Evolutionary conservation across 2,329 filamentous ascomycete genomes (phyloP).

Genomic region (Alternaria sp.): DNA sequence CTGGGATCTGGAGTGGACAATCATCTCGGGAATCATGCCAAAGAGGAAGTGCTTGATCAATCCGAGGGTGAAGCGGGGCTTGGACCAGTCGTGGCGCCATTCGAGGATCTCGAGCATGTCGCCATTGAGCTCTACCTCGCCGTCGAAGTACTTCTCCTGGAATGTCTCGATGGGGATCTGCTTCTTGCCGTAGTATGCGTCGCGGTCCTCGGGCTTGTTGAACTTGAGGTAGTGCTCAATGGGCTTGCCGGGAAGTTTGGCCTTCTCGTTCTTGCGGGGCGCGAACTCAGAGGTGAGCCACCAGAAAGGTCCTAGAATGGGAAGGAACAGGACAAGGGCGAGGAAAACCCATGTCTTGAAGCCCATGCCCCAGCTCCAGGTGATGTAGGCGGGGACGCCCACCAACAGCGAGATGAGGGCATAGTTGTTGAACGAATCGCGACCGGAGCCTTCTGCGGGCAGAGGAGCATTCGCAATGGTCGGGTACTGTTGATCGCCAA

Average conservation of each 20-base stretch:
- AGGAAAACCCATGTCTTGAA: slow-evolving; percentile 89
- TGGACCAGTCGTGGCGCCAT: slow-evolving; percentile 96
- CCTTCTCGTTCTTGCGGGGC: slow-evolving; percentile 93
- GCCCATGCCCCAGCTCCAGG: slow-evolving; percentile 84
- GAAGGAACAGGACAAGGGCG: slow-evolving; percentile 75
- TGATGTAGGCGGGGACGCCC: slow-evolving; percentile 77
- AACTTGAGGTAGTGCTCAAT: slow-evolving; percentile 91
- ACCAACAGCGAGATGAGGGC: slow-evolving; percentile 74
- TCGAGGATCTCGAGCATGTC: slow-evolving; percentile 89
- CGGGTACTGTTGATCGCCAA: slow-evolving; percentile 66
- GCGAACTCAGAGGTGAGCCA: slow-evolving; percentile 77
- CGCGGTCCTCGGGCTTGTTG: slow-evolving; percentile 65
- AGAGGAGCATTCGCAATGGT: slow-evolving; percentile 94
- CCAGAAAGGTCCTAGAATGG: slow-evolving; percentile 85
- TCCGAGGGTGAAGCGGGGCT: slow-evolving; percentile 85
- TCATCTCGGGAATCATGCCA: slow-evolving; percentile 85
- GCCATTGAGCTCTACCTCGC: slow-evolving; percentile 93
- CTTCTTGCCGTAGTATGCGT: slow-evolving; percentile 76
- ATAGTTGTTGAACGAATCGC: slow-evolving; percentile 85
- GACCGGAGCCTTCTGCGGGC: slow-evolving; percentile 84
- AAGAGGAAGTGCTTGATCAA: slow-evolving; percentile 89
- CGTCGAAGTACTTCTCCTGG: slow-evolving; percentile 97
- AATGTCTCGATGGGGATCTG: slow-evolving; percentile 93
- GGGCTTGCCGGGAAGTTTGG: slow-evolving; percentile 80
- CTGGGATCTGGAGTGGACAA: slow-evolving; percentile 91